Conservation (phyloP, 352 stramenopile genomes). For the Aphanomyces cochlioides region DNA sequence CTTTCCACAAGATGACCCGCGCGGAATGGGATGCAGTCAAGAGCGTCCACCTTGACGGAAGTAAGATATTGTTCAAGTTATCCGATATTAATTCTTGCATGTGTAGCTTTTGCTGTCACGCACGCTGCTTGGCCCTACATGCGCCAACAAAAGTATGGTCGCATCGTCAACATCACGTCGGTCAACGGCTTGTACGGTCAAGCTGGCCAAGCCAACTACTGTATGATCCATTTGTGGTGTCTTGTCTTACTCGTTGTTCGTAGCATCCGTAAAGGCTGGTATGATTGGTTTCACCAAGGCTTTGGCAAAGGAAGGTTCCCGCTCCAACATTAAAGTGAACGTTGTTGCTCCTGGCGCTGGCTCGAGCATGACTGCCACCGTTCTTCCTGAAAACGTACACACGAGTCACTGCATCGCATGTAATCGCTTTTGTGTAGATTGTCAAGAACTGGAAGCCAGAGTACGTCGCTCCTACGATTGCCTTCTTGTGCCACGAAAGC, state of each 20-base stretch:
- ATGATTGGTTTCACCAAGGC: conserved; percentile 92
- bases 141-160: conserved; percentile 86
- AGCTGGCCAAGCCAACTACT: conserved; percentile 90
- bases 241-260: background rate
- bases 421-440: conserved; percentile 31
- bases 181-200: conserved; percentile 87
- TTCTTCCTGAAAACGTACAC: conserved; percentile 73
- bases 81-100: background rate
- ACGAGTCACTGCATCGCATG: conserved; percentile 28
- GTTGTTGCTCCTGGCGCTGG: conserved; percentile 79
- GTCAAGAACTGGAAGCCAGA: conserved; percentile 84
- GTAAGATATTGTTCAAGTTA: conserved; percentile 32
- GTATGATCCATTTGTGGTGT: background rate
- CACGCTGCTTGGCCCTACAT: conserved; percentile 86
- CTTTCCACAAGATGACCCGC: conserved; percentile 88
- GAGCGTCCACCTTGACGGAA: conserved; percentile 78
- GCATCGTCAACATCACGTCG: conserved; percentile 83
- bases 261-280: conserved; percentile 81
- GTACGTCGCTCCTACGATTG: conserved; percentile 83
- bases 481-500: conserved; percentile 81
- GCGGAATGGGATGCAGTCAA: conserved; percentile 84
- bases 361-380: conserved; percentile 81
- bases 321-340: conserved; percentile 86
- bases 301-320: conserved; percentile 79
- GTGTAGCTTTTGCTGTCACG: conserved; percentile 65